Base-by-base conservation (phyloP, 257 asterid genomes). In the Gentiana macrophylla region DNA sequence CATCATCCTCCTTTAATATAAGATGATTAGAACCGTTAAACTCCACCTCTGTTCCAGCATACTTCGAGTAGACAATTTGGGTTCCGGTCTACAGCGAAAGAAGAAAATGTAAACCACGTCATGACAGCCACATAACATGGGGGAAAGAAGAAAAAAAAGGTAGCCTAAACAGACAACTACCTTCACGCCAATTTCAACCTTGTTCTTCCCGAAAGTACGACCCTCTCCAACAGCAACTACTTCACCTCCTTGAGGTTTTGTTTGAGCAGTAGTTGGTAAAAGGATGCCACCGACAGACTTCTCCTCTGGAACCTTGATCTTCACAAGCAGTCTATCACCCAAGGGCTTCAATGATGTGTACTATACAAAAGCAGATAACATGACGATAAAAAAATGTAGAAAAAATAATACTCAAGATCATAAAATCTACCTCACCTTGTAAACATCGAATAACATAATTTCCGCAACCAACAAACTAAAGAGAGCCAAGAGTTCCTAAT, bases 221-320 rank as follows among this genome's bases (percentile, higher is more conserved):
- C 98, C 98, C 75, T 88, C 97, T 55, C 98, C 98, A 24, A 88
- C 75, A 12, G 97, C 95, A 52, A 92, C 95, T 0, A 92, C 88
- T 80, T 92, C 98, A 45, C 97, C 98, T 12, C 94, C 95, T 53
- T 85, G 92, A 13, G 67, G 77, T 66, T 75, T 88, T 4, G 88
- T 56, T 60, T 88, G 98, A 0, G 94, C 94, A 4, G 71, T 43
- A 53, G 89, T 61, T 36, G 98, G 98, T 37, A 92, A 77, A 34
- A 92, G 69, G 72, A 92, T 92, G 46, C 98, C 98, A 57, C 98
- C 98, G 1, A 79, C 60, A 2, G 86, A 81, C 73, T 83, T 92
- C 80, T 92, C 98, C 75, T 88, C 98, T 0, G 94, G 81, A 1
- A 71, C 66, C 67, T 78, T 83, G 53, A 85, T 75, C 77, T 92